phyloP scores from a whole-genome alignment of 1,284 basidiomycete genomes.

The Irpex sp. region DNA sequence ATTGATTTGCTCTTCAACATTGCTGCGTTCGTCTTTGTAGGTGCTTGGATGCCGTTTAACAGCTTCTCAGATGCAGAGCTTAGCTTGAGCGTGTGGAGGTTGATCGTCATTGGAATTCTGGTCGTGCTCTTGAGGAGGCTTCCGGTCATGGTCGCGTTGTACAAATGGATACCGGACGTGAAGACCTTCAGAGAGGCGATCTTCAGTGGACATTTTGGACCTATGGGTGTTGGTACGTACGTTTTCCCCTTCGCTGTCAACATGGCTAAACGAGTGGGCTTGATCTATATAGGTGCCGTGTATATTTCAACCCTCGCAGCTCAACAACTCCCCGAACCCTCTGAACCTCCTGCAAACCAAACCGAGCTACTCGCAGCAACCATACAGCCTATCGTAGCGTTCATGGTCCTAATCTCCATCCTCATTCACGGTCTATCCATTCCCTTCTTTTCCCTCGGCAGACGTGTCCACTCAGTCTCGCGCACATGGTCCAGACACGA shows the following conservation, averaged over 20 bases:
- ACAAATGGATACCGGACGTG: slow-evolving; percentile 90
- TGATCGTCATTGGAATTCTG: slow-evolving; percentile 78
- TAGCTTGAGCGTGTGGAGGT: slow-evolving; percentile 76
- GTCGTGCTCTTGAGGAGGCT: slow-evolving; percentile 79
- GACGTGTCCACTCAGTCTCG: slow-evolving; percentile 85
- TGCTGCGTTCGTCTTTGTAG: slow-evolving; percentile 88
- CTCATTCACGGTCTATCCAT: slow-evolving; percentile 89
- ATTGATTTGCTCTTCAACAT: slow-evolving; percentile 92
- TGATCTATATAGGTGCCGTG: slow-evolving; percentile 57
- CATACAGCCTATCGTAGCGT: slow-evolving; percentile 88
- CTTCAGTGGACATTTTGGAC: slow-evolving; percentile 93
- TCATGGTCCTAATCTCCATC: slow-evolving; percentile 89
- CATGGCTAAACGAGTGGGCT: slow-evolving; percentile 11
- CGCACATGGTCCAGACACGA: slow-evolving; percentile 80
- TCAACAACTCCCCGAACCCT: slow-evolving; percentile 58
- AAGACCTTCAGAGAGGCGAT: slow-evolving; percentile 86
- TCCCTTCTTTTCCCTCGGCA: slow-evolving; percentile 87
- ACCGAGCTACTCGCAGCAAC: slow-evolving; percentile 65
- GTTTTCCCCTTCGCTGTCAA: neutral
- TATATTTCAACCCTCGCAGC: slow-evolving; percentile 90
- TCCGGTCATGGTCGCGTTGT: slow-evolving; percentile 80
- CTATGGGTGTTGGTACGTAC: slow-evolving; percentile 78
- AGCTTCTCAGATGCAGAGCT: slow-evolving; percentile 65
- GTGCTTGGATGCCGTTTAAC: slow-evolving; percentile 92
- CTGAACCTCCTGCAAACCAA: slow-evolving; percentile 54